Evolutionary conservation across 805 yeast species (phyloP).

Genomic region (Myxozyma neglecta): DNA sequence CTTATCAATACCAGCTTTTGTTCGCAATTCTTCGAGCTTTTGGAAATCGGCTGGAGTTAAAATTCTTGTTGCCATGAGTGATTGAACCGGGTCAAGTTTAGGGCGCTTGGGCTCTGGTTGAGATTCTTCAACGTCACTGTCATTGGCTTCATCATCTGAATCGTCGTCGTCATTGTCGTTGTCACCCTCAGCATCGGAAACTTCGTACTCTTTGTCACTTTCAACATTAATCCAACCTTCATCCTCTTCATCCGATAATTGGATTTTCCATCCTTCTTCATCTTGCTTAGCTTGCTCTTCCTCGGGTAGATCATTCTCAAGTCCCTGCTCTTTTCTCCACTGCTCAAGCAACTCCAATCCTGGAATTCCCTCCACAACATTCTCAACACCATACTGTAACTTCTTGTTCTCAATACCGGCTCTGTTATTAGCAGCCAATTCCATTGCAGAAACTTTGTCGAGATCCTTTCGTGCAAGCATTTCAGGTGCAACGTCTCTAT

Average conservation of each 20-base stretch:
- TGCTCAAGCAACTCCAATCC: conserved; percentile 87
- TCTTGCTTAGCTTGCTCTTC: conserved; percentile 58
- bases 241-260: conserved; percentile 37
- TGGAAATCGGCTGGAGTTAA: conserved; percentile 98
- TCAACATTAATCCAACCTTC: conserved; percentile 93
- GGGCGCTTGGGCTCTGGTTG: conserved; percentile 18
- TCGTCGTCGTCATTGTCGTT: conserved; percentile 34
- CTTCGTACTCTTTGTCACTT: conserved; percentile 55
- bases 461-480: conserved; percentile 88
- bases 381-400: conserved; percentile 68
- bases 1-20: conserved; percentile 82
- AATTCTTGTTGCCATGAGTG: conserved; percentile 70
- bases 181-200: conserved; percentile 35
- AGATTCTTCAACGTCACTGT: conserved; percentile 7
- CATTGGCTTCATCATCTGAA: conserved; percentile 16
- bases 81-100: conserved; percentile 47
- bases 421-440: conserved; percentile 57
- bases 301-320: conserved; percentile 59
- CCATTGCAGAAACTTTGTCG: conserved; percentile 89
- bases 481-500: conserved; percentile 94
- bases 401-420: conserved; percentile 43
- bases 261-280: conserved; percentile 35
- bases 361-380: conserved; percentile 69
- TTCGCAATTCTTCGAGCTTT: conserved; percentile 81
- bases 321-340: conserved; percentile 69